Conservation (phyloP, 352 stramenopile species). For the Peronosclerospora sorghi region DNA sequence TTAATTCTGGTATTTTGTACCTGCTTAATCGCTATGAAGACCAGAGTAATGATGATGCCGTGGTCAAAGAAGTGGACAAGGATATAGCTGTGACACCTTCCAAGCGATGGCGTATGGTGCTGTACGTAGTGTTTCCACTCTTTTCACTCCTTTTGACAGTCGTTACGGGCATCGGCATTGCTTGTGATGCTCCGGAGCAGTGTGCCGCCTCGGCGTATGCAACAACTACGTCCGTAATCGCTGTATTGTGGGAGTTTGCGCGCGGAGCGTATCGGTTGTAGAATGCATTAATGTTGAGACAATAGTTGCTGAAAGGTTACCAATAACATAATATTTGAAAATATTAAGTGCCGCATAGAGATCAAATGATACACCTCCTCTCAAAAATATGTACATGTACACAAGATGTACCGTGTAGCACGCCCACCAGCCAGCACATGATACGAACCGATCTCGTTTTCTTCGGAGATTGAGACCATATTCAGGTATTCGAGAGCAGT, state of each 20-base stretch:
- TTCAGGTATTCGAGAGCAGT: too few relatives aligned
- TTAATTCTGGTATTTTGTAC: slow-evolving; percentile 54
- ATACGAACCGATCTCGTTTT: too few relatives aligned
- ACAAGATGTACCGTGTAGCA: too few relatives aligned
- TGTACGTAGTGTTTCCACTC: slow-evolving; percentile 59
- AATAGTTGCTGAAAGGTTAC: too few relatives aligned
- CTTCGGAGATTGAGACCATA: too few relatives aligned
- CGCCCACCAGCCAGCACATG: too few relatives aligned
- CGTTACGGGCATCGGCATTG: slow-evolving; percentile 52
- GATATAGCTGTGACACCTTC: slow-evolving; percentile 10
- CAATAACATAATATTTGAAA: too few relatives aligned
- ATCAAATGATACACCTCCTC: too few relatives aligned
- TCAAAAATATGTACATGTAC: too few relatives aligned
- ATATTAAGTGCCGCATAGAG: too few relatives aligned
- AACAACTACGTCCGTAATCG: slow-evolving; percentile 15
- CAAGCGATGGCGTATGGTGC: slow-evolving; percentile 26
- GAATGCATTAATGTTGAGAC: slow-evolving; percentile 15
- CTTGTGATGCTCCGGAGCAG: slow-evolving; percentile 55
- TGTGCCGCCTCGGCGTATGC: slow-evolving; percentile 38
- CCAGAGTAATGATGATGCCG: slow-evolving; percentile 7
- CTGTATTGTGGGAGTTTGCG: slow-evolving; percentile 24
- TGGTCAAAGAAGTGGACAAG: slow-evolving; percentile 10
- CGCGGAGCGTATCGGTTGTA: slow-evolving; percentile 47
- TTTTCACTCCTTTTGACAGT: slow-evolving; percentile 47
- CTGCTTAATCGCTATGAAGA: slow-evolving; percentile 33